Evolutionary conservation across 139 green algal genomes (phyloP).

Genomic region (Desmodesmus armatus): DNA sequence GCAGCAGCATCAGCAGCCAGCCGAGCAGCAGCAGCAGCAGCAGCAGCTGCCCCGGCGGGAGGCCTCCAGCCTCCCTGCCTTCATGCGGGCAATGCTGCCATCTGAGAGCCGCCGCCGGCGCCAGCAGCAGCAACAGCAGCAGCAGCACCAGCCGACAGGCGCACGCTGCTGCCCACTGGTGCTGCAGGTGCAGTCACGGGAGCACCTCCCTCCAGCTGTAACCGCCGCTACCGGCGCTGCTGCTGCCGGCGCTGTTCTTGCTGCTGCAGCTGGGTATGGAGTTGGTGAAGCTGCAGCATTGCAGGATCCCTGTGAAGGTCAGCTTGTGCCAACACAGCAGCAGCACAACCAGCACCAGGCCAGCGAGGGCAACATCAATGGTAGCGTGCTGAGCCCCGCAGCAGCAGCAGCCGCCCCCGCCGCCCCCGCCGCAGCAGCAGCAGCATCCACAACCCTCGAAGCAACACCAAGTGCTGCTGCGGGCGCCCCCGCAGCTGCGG

Average conservation of each 20-base stretch:
- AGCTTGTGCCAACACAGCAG: background rate
- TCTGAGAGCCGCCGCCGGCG: background rate
- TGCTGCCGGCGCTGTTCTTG: no score
- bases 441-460: background rate
- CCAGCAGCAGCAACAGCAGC: background rate
- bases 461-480: no score
- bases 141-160: background rate
- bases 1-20: background rate
- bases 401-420: background rate
- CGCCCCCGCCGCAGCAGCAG: background rate
- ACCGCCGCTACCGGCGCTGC: no score
- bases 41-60: background rate
- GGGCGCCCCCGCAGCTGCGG: no score
- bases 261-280: no score
- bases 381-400: background rate
- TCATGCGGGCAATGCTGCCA: conserved; percentile 3
- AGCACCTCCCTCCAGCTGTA: no score
- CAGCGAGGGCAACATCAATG: background rate
- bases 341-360: background rate
- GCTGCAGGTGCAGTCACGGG: no score
- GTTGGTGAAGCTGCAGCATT: no score
- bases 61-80: background rate
- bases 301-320: background rate
- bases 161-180: no score
- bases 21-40: background rate